phyloP scores from a whole-genome alignment of 1,284 basidiomycete species.

The Gymnopus androsaceus region DNA sequence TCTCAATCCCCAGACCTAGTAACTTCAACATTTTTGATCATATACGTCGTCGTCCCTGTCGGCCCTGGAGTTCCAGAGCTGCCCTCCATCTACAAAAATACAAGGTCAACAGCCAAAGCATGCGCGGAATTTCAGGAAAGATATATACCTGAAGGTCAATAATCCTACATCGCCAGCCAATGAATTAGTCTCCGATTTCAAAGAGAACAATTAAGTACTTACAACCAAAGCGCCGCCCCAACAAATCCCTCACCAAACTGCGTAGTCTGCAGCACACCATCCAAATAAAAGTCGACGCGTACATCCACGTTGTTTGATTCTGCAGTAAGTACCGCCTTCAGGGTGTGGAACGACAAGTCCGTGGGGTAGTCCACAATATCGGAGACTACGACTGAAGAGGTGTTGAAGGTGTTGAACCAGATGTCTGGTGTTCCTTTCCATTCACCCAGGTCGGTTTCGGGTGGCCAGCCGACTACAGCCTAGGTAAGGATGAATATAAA shows the following conservation, averaged over 20 bases:
- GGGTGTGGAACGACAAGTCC: slow-evolving; percentile 44
- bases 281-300: slow-evolving; percentile 43
- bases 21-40: slow-evolving; percentile 38
- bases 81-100: slow-evolving; percentile 48
- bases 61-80: slow-evolving; percentile 46
- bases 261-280: slow-evolving; percentile 36
- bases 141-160: slow-evolving; percentile 41
- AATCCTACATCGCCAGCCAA: slow-evolving; percentile 30
- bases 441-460: slow-evolving; percentile 45
- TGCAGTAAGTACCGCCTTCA: slow-evolving; percentile 43
- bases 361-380: slow-evolving; percentile 42
- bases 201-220: slow-evolving; percentile 21
- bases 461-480: slow-evolving; percentile 46
- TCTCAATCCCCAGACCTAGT: slow-evolving; percentile 32
- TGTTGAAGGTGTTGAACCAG: slow-evolving; percentile 41
- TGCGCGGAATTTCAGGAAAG: not conserved
- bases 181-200: not conserved
- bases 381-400: slow-evolving; percentile 39
- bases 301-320: slow-evolving; percentile 38
- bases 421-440: slow-evolving; percentile 47
- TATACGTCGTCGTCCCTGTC: slow-evolving; percentile 36
- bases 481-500: slow-evolving; percentile 11
- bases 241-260: slow-evolving; percentile 42
- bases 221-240: slow-evolving; percentile 43
- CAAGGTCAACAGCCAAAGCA: too few species aligned